phyloP scores from a whole-genome alignment of 305 asterid genomes.

The Withania somnifera region DNA sequence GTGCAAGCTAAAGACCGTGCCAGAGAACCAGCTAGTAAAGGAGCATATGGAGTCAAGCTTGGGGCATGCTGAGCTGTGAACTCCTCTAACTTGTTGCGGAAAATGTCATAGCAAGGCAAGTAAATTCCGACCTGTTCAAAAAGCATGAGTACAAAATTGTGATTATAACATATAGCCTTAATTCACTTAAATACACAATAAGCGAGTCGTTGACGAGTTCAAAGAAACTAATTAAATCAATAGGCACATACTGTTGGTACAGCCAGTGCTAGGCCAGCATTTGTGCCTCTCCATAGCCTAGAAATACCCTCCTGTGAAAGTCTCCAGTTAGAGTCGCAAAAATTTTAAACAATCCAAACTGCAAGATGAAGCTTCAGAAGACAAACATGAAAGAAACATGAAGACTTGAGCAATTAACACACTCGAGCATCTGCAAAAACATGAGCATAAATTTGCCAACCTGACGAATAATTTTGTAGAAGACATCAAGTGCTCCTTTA shows the following conservation, averaged over 20 bases:
- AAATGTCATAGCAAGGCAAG: slow-evolving; percentile 84
- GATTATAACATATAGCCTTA: not conserved
- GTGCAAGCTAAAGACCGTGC: slow-evolving; percentile 88
- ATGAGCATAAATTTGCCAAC: slow-evolving; percentile 25
- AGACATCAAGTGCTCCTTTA: slow-evolving; percentile 88
- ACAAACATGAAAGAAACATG: not conserved
- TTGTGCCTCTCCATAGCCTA: slow-evolving; percentile 97
- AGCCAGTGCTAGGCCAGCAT: slow-evolving; percentile 91
- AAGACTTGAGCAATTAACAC: not conserved
- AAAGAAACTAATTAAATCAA: not conserved
- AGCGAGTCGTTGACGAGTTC: not conserved
- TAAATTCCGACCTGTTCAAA: slow-evolving; percentile 75
- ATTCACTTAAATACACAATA: not conserved
- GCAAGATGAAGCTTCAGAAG: not conserved
- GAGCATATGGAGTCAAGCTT: slow-evolving; percentile 51
- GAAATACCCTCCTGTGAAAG: slow-evolving; percentile 71
- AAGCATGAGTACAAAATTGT: not conserved
- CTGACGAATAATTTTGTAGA: slow-evolving; percentile 88
- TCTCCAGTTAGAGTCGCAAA: not conserved
- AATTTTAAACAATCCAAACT: not conserved
- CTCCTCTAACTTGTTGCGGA: slow-evolving; percentile 57
- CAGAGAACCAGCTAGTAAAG: slow-evolving; percentile 77
- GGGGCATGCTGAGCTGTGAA: slow-evolving; percentile 46
- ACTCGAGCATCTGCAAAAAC: not conserved
- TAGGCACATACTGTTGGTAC: slow-evolving; percentile 73